Conservation (phyloP, 768 basidiomycete genomes). For the Tricholoma matsutake region DNA sequence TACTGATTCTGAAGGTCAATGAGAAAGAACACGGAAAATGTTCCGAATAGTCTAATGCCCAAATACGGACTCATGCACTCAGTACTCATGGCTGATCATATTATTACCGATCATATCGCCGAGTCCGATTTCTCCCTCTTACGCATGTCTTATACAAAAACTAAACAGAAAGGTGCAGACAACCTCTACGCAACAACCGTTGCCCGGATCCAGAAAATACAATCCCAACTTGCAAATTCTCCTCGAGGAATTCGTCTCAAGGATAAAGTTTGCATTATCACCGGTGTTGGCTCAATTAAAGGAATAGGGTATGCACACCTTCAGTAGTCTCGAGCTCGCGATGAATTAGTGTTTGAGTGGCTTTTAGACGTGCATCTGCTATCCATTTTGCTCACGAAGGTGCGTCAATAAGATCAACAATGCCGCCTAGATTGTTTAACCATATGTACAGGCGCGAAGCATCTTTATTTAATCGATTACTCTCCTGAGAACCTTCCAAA, state of each 20-base stretch:
- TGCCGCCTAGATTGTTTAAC: not conserved
- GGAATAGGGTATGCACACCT: conserved; percentile 74
- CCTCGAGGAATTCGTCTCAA: conserved; percentile 56
- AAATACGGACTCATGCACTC: not conserved
- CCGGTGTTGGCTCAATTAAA: conserved; percentile 81
- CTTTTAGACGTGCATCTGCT: conserved; percentile 62
- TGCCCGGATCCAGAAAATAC: conserved; percentile 65
- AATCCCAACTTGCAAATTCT: conserved; percentile 57
- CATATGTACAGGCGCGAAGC: conserved; percentile 56
- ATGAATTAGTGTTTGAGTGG: not conserved
- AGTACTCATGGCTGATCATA: not conserved
- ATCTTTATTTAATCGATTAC: conserved; percentile 75
- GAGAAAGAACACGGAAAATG: not conserved
- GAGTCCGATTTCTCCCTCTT: too few relatives aligned
- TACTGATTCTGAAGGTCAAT: not conserved
- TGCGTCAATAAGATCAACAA: conserved; percentile 19
- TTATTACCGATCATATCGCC: not conserved
- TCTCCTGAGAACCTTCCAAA: conserved; percentile 63
- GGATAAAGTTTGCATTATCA: conserved; percentile 83
- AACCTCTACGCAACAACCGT: conserved; percentile 59
- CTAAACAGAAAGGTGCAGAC: conserved; percentile 33
- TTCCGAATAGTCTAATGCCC: not conserved
- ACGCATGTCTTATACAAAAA: conserved; percentile 29
- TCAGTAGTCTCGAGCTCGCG: not conserved
- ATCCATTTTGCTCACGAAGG: conserved; percentile 81